Evolutionary conservation across 2,329 filamentous ascomycete genomes (phyloP), one percentile per base, ranked within the genome.

Genomic region (Emmonsia crescens): DNA sequence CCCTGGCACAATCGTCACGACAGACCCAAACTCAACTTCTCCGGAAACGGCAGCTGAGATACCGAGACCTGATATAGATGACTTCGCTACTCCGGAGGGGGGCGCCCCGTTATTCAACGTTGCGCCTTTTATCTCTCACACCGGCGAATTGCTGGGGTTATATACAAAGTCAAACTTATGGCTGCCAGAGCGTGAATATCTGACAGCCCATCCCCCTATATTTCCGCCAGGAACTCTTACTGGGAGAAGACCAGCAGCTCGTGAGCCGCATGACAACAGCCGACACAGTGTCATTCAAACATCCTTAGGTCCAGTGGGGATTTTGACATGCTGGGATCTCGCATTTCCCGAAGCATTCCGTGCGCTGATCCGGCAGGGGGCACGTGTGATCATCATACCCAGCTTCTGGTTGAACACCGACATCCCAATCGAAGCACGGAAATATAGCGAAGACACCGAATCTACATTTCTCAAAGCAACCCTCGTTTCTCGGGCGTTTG

Each of bases 321-420:
- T 83, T 66, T 73, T 84, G 16, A 78, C 83, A 14, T 84, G 82
- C 71, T 83, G 80, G 81, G 82, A 83, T 62, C 70, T 84, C 1
- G 81, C 80, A 0, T 83, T 83, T 62, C 81, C 82, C 0, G 82
- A 83, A 69, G 81, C 81, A 0, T 83, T 81, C 65, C 70, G 81
- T 6, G 80, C 82, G 62, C 72, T 83, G 62, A 80, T 83, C 19
- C 70, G 74, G 0, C 72, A 79, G 42, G 81, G 80, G 3, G 81
- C 81, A 0, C 79, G 82, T 62, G 74, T 83, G 31, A 79, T 84
- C 63, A 80, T 83, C 63, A 75, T 82, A 6, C 81, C 81, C 0
- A 81, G 79, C 0, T 82, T 82, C 66, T 83, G 81, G 78, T 76
- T 64, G 49, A 63, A 62, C 16, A 67, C 61, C 31, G 81, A 82